A percentile compares a stretch with the other conserved stretches of the same genome.
Evolutionary conservation across 2,329 filamentous ascomycete species (phyloP).

Genomic region (Venturia effusa): DNA sequence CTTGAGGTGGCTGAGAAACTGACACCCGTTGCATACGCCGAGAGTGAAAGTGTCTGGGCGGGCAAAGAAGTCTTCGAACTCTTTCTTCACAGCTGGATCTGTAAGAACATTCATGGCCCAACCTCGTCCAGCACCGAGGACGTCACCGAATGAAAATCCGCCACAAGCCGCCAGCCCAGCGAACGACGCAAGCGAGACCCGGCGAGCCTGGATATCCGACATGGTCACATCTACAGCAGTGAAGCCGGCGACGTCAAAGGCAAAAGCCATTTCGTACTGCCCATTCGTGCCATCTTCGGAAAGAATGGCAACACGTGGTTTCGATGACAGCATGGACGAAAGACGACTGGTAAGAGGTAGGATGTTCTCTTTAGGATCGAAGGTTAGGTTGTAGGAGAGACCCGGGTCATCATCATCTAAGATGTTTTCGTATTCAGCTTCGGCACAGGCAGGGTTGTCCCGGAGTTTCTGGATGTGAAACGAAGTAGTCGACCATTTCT

Average conservation of each 20-base stretch:
- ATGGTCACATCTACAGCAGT: slow-evolving; percentile 91
- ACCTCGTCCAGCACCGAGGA: slow-evolving; percentile 87
- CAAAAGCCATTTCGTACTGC: slow-evolving; percentile 95
- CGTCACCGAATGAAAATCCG: slow-evolving; percentile 90
- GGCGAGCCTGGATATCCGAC: slow-evolving; percentile 75
- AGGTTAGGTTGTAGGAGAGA: slow-evolving; percentile 73
- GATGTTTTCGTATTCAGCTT: slow-evolving; percentile 69
- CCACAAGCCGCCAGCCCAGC: slow-evolving; percentile 88
- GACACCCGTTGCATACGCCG: slow-evolving; percentile 95
- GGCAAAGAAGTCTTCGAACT: slow-evolving; percentile 78
- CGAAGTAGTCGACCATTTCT: slow-evolving; percentile 81
- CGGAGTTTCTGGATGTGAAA: slow-evolving; percentile 83
- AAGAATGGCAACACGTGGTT: slow-evolving; percentile 78
- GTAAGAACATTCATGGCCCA: slow-evolving; percentile 92
- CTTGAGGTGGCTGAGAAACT: slow-evolving; percentile 79
- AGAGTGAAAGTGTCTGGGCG: slow-evolving; percentile 83
- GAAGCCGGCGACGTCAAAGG: slow-evolving; percentile 85
- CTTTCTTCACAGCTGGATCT: slow-evolving; percentile 61
- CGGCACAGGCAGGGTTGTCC: slow-evolving; percentile 79
- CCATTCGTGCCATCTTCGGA: slow-evolving; percentile 94
- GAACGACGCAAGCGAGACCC: slow-evolving; percentile 71
- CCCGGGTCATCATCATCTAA: slow-evolving; percentile 68
- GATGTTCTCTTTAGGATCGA: slow-evolving; percentile 65
- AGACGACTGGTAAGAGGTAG: slow-evolving; percentile 57
- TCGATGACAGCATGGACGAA: slow-evolving; percentile 47